Base-by-base conservation (phyloP, 2,329 filamentous ascomycete species). In the Pyrenophora seminiperda region DNA sequence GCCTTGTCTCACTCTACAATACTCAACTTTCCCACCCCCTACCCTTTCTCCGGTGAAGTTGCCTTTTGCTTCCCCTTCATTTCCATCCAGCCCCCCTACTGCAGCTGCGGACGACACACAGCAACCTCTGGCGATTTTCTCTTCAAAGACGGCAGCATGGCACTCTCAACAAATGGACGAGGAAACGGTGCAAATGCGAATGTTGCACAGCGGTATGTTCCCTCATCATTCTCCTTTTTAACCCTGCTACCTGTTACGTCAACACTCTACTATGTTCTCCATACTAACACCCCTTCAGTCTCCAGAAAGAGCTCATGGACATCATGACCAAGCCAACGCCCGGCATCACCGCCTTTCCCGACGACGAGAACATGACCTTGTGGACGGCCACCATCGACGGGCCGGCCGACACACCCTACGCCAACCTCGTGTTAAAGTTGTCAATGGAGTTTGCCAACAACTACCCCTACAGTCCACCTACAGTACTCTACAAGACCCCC, bases 261-360 rank as follows among this genome's bases (percentile, higher is more conserved):
- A n/a, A n/a, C n/a, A n/a, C 22, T 20, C n/a, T 34, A 17, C 7
- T 22, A 36, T 1, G 38, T 27, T 37, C 1, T 44, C 14, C 18
- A 3, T 15, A 36, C 64, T 59, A 51, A 63, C 50, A 14, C 11
- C 4, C 47, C 14, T 55, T 24, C 69, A 97, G 94, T 67, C 82
- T 99, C 49, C 94, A 99, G 77, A 95, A 92, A 40, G 94, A 99
- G 77, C 83, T 99, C 62, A 97, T 99, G 93, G 88, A 94, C 74
- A 86, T 99, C 64, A 97, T 99, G 94, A 92, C 91, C 65, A 92
- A 92, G 33, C 88, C 92, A 1, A 92, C 93, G 0, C 91, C 92
- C 11, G 94, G 94, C 61, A 87, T 97, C 68, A 96, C 92, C 47
- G 95, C 95, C 57, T 99, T 99, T 74, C 94, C 94, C 20, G 88